phyloP scores from a whole-genome alignment of 306 rosid genomes.

The Gleditsia sinensis region DNA sequence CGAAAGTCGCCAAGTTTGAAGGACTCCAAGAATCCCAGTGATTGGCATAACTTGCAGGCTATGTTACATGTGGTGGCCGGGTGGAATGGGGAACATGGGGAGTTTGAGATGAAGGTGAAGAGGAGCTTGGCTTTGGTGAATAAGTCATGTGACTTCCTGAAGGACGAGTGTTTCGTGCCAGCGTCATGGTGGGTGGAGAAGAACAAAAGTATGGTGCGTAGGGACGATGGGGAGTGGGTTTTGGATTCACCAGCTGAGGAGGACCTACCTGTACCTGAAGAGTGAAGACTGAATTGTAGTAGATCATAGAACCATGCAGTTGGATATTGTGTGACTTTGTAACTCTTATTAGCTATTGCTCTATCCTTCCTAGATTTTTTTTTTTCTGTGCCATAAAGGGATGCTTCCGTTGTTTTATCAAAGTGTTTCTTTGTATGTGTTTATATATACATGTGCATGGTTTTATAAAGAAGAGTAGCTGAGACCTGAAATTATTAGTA shows the following conservation, averaged over 20 bases:
- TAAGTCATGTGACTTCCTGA: conserved; percentile 55
- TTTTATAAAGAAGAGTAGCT: not conserved
- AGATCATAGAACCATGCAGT: not conserved
- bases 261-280: conserved; percentile 64
- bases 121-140: conserved; percentile 74
- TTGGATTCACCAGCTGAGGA: conserved; percentile 50
- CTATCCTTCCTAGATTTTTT: not conserved
- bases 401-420: not conserved
- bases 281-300: not conserved
- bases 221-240: conserved; percentile 67
- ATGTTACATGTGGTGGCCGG: conserved; percentile 75
- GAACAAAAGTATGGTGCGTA: conserved; percentile 61
- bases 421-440: not conserved
- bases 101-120: conserved; percentile 65
- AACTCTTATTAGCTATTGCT: not conserved
- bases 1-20: conserved; percentile 56
- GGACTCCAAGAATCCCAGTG: conserved; percentile 54
- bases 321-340: not conserved
- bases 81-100: conserved; percentile 54
- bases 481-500: not conserved
- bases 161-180: conserved; percentile 47
- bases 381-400: too few species aligned
- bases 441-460: not conserved
- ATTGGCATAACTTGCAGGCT: conserved; percentile 80
- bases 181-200: conserved; percentile 59